phyloP scores from a whole-genome alignment of 805 yeast genomes.

The Jamesozyma hellenica region DNA sequence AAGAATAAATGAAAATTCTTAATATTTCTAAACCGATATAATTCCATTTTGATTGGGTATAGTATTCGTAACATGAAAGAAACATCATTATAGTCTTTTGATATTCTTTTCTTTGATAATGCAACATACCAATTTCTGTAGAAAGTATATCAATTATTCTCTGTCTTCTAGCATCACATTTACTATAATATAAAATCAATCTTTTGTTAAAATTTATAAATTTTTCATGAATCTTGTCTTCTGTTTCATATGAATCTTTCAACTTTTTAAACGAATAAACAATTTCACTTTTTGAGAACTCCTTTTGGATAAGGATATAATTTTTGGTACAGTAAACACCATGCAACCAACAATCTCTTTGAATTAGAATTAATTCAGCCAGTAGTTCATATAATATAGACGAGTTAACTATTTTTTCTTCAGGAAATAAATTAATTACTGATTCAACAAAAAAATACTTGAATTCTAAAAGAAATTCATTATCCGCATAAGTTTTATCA shows the following conservation, averaged over 20 bases:
- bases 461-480: slow-evolving; percentile 14
- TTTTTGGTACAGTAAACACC: slow-evolving; percentile 14
- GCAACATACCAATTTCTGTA: slow-evolving; percentile 67
- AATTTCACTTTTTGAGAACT: slow-evolving; percentile 2
- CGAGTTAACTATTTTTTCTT: slow-evolving; percentile 2
- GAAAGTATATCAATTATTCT: slow-evolving; percentile 66
- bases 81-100: slow-evolving; percentile 53
- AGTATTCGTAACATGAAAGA: slow-evolving; percentile 58
- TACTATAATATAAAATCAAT: slow-evolving; percentile 12
- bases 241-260: slow-evolving; percentile 11
- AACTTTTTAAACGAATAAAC: slow-evolving; percentile 9
- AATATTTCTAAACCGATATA: slow-evolving; percentile 56
- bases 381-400: slow-evolving; percentile 20
- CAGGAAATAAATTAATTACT: slow-evolving; percentile 7
- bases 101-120: slow-evolving; percentile 47
- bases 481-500: slow-evolving; percentile 6
- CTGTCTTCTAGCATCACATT: slow-evolving; percentile 32
- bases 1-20: slow-evolving; percentile 58
- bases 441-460: slow-evolving; percentile 14
- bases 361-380: slow-evolving; percentile 34
- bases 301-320: slow-evolving; percentile 10
- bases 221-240: slow-evolving; percentile 20
- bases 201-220: slow-evolving; percentile 46
- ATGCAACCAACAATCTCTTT: slow-evolving; percentile 32
- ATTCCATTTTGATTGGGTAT: slow-evolving; percentile 65